Evolutionary conservation across 768 basidiomycete genomes (phyloP), one percentile per base, ranked within the genome.

Genomic region (Sarcodon sp.): DNA sequence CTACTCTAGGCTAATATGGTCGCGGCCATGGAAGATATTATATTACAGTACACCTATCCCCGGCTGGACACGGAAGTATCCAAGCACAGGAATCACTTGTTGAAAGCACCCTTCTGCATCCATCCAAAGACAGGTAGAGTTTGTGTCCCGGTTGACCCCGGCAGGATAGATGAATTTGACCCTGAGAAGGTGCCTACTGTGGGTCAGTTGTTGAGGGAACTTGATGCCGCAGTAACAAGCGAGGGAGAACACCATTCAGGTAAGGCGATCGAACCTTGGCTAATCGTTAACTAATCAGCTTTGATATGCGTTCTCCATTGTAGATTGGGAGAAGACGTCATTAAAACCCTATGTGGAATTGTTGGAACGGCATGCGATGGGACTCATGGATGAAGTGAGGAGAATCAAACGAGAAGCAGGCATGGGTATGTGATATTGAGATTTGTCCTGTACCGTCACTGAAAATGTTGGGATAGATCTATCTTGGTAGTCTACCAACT

Each of bases 11-110:
- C 53, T 27, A 55, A 50, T 31, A 53, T 77, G 37, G 65, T 54
- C 47, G 64, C 65, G 1, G 79, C 80, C 3, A 68, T 91, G 67
- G 83, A 94, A 61, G 94, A 98, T 52, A 77, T 97, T 50, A 71
- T 96, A 43, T 69, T 99, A 10, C 85, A 90, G 55, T 97, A 96
- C 63, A 94, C 87, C 0, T 99, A 98, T 64, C 94, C 94, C 1
- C 80, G 96, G 10, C 76, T 99, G 47, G 96, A 99, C 63, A 87
- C 87, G 11, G 96, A 99, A 63, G 96, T 99, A 31, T 93, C 92
- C 3, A 94, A 98, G 59, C 89, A 93, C 59, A 77, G 92, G 45
- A 98, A 99, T 67, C 96, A 99, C 69, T 73, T 99, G 68, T 76
- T 99, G 47, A 99, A 99, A 66, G 85, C 90, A 16, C 96, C 96